Evolutionary conservation across 2,329 filamentous ascomycete species (phyloP).

Genomic region (Aspergillus alliaceus): DNA sequence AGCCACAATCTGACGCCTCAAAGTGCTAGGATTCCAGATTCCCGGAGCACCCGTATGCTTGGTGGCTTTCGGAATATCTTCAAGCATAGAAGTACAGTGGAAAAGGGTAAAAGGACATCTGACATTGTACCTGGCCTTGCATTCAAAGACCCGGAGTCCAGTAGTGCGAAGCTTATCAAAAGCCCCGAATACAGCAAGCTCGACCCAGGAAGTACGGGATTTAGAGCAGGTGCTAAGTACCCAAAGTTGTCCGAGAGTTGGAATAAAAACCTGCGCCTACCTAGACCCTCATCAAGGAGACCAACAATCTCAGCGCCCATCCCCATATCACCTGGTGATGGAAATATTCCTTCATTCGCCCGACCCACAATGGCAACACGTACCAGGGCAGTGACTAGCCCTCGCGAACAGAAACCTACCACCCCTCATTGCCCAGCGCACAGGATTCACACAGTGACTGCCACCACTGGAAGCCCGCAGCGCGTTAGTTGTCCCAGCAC

Average conservation of each 20-base stretch:
- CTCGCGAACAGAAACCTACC: neutral
- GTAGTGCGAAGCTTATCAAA: neutral
- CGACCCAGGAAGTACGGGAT: slow-evolving; percentile 2
- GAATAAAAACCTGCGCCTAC: slow-evolving; percentile 12
- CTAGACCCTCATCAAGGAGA: slow-evolving; percentile 1
- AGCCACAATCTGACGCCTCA: neutral
- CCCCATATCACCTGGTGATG: neutral
- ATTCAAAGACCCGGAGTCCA: neutral
- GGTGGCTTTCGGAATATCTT: slow-evolving; percentile 23
- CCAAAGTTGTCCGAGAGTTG: slow-evolving; percentile 13
- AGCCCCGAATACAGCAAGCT: neutral
- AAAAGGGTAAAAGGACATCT: slow-evolving; percentile 10
- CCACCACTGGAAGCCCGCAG: slow-evolving; percentile 20
- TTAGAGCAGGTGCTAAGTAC: slow-evolving; percentile 7
- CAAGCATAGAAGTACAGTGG: slow-evolving; percentile 9
- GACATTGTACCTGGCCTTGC: neutral
- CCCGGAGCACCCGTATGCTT: slow-evolving; percentile 14
- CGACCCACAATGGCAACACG: slow-evolving; percentile 19
- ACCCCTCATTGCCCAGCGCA: slow-evolving; percentile 6
- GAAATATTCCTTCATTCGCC: slow-evolving; percentile 15
- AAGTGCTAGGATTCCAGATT: slow-evolving; percentile 7
- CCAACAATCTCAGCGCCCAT: neutral
- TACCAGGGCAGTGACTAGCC: slow-evolving; percentile 11
- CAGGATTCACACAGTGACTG: slow-evolving; percentile 8
- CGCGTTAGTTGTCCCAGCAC: slow-evolving; percentile 1